A percentile compares a stretch with the other conserved stretches of the same genome.
Evolutionary conservation across 495 filamentous ascomycete species (phyloP).

Genomic region (Mytilinidion resinicola): DNA sequence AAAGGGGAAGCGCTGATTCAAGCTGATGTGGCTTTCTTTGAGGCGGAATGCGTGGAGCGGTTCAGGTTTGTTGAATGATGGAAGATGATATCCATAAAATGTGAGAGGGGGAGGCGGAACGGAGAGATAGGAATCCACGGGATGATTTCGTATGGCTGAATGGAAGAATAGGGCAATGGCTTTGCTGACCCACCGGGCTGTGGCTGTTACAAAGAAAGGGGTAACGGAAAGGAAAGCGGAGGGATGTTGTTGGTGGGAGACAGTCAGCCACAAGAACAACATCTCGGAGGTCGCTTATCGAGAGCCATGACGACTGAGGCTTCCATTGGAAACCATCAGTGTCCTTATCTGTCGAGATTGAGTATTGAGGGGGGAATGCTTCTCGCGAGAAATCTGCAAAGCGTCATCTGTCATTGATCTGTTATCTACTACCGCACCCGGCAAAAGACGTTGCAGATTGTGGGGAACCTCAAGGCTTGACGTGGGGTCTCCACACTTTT

Average conservation of each 20-base stretch:
- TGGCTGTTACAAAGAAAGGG: no score
- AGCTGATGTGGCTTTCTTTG: not conserved
- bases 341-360: no score
- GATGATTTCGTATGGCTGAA: not conserved
- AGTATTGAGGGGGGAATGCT: no score
- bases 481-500: constrained; percentile 1
- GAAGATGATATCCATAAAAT: not conserved
- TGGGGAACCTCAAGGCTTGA: not conserved
- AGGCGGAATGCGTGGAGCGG: not conserved
- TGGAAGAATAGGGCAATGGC: not conserved
- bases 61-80: not conserved
- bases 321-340: no score
- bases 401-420: no score
- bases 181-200: not conserved
- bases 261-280: not conserved
- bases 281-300: no score
- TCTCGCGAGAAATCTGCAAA: no score
- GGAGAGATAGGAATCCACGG: not conserved
- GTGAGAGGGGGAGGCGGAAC: not conserved
- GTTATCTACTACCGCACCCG: no score
- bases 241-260: not conserved
- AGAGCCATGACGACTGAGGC: no score
- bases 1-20: not conserved
- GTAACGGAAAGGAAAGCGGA: not conserved
- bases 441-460: not conserved